Percentiles rank a stretch among this genome's conserved stretches.
Conservation (phyloP, 176 grass and related monocot species). For the Sorghum bicolor region Sorghum_bicolor_NCBIv3 NC_012870.2:1850501-1851000, state of each 20-base stretch:
- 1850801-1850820: constrained; percentile 46
- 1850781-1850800: constrained; percentile 32
- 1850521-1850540: neutral
- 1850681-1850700: neutral
- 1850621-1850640: constrained; percentile 28
- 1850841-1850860: neutral
- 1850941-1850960: constrained; percentile 44
- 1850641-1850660: neutral
- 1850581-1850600: neutral
- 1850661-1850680: constrained; percentile 19
- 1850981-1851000: constrained; percentile 94
- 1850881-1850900: constrained; percentile 22
- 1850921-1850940: constrained; percentile 7
- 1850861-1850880: neutral
- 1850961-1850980: constrained; percentile 79
- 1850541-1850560: neutral
- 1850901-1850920: neutral
- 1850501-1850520: neutral
- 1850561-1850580: neutral
- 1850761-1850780: constrained; percentile 26
- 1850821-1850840: neutral
- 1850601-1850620: neutral
- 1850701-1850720: neutral
- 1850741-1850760: constrained; percentile 27
- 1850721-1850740: constrained; percentile 29